Evolutionary conservation across 345 rosid genomes (phyloP).

Genomic region (Hypericum androsaemum): DNA sequence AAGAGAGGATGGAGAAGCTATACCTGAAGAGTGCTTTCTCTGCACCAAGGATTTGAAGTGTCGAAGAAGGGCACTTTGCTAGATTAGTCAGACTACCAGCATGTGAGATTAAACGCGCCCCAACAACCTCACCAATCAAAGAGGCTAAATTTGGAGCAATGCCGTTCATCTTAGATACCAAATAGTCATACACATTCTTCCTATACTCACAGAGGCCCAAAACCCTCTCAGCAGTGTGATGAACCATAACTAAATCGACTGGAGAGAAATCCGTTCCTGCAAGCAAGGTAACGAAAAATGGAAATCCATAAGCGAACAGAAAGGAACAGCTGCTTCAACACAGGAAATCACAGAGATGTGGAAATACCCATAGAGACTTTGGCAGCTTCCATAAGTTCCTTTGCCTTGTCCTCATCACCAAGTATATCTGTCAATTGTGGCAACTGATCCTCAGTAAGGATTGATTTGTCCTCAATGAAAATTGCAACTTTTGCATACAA

Average conservation of each 20-base stretch:
- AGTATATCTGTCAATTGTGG: constrained; percentile 54
- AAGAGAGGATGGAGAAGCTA: constrained; percentile 3
- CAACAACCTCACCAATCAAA: constrained; percentile 87
- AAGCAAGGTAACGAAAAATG: neutral
- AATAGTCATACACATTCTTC: constrained; percentile 78
- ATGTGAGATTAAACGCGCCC: constrained; percentile 89
- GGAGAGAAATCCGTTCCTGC: constrained; percentile 85
- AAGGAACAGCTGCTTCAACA: neutral
- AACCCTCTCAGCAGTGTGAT: constrained; percentile 71
- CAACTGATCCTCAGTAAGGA: constrained; percentile 48
- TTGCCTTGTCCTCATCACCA: constrained; percentile 95
- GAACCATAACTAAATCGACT: constrained; percentile 76
- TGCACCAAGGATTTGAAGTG: constrained; percentile 95
- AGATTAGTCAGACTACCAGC: constrained; percentile 96
- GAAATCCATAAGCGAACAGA: constrained; percentile 6
- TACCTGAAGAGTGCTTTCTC: constrained; percentile 98
- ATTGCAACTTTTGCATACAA: constrained; percentile 66
- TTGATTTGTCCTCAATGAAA: constrained; percentile 63
- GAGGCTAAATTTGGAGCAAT: constrained; percentile 94
- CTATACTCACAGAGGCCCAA: constrained; percentile 81
- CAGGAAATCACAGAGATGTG: constrained; percentile 2
- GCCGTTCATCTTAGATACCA: constrained; percentile 77
- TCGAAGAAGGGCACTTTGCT: constrained; percentile 97
- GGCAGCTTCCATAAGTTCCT: constrained; percentile 82
- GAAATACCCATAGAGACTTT: constrained; percentile 89